Evolutionary conservation across 768 basidiomycete species (phyloP).

Genomic region (Suillus discolor): DNA sequence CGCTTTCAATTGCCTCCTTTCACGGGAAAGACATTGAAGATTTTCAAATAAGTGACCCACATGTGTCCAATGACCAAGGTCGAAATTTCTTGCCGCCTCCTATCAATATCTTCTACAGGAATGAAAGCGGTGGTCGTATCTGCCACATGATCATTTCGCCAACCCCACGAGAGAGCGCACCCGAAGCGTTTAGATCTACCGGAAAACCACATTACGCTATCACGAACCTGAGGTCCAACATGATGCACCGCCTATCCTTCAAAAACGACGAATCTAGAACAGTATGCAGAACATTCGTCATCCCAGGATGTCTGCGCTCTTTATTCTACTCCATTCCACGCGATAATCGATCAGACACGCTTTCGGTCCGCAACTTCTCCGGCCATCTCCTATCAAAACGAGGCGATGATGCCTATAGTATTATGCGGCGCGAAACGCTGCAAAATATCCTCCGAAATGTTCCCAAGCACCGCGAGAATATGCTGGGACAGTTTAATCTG

Average conservation of each 20-base stretch:
- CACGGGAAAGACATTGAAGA: conserved; percentile 36
- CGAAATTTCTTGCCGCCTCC: conserved; percentile 31
- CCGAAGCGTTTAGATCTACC: conserved; percentile 19
- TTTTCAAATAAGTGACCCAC: conserved; percentile 35
- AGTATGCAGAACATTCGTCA: conserved; percentile 30
- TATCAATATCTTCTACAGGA: conserved; percentile 36
- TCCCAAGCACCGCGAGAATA: conserved; percentile 18
- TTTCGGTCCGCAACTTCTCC: conserved; percentile 33
- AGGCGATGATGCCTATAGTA: conserved; percentile 26
- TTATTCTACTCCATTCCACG: conserved; percentile 31
- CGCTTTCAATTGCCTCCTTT: conserved; percentile 32
- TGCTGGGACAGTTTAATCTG: conserved; percentile 30
- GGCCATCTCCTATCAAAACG: conserved; percentile 40
- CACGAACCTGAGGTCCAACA: conserved; percentile 25
- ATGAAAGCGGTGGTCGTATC: conserved; percentile 28
- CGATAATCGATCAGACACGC: conserved; percentile 27
- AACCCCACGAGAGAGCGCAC: conserved; percentile 22
- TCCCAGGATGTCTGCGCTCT: conserved; percentile 35
- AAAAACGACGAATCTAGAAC: conserved; percentile 25
- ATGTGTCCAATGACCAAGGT: conserved; percentile 22
- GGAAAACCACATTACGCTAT: conserved; percentile 33
- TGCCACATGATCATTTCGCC: conserved; percentile 33
- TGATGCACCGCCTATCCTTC: conserved; percentile 30
- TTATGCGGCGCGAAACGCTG: conserved; percentile 21
- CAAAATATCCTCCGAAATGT: conserved; percentile 25